These are phyloP conservation scores for Aphanomyces invadans DNA, from an alignment of 352 stramenopile genomes.

Conservation along the genomic window DNA sequence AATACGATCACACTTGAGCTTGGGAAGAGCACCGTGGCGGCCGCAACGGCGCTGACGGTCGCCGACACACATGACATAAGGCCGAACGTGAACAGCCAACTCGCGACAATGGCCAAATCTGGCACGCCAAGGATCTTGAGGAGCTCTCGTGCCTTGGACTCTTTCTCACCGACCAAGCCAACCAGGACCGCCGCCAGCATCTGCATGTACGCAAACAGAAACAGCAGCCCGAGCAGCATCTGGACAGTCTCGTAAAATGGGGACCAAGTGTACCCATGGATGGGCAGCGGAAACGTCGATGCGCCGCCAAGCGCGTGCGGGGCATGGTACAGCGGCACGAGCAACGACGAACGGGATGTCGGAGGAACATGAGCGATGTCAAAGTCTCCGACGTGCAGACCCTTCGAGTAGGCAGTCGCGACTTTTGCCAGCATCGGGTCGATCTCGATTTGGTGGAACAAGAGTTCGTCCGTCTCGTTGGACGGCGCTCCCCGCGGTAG, in stretches of 20 bases:
- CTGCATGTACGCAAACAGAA: constrained; percentile 36
- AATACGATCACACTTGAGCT: constrained; percentile 37
- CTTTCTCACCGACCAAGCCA: constrained; percentile 35
- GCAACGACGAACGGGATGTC: not conserved
- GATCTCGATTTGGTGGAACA: constrained; percentile 7
- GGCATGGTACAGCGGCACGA: constrained; percentile 24
- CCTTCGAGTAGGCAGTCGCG: not conserved
- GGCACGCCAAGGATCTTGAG: constrained; percentile 88
- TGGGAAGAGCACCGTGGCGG: constrained; percentile 35
- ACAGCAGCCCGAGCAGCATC: constrained; percentile 33
- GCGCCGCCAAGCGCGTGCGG: constrained; percentile 32
- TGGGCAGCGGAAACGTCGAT: constrained; percentile 31
- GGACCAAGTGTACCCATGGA: constrained; percentile 39
- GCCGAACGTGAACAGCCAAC: constrained; percentile 78
- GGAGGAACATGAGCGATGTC: not conserved
- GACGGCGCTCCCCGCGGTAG: not conserved
- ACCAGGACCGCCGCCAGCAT: constrained; percentile 70
- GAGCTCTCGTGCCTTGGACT: constrained; percentile 57
- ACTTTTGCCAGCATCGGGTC: not conserved
- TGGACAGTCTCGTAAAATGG: constrained; percentile 75
- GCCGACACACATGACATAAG: constrained; percentile 41
- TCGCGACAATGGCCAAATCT: constrained; percentile 39
- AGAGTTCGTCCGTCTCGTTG: not conserved
- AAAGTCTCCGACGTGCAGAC: not conserved
- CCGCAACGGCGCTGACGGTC: constrained; percentile 40